Evolutionary conservation across 2,329 filamentous ascomycete genomes (phyloP), one percentile per base, ranked within the genome.

Genomic region (Dactylonectria estremocensis): DNA sequence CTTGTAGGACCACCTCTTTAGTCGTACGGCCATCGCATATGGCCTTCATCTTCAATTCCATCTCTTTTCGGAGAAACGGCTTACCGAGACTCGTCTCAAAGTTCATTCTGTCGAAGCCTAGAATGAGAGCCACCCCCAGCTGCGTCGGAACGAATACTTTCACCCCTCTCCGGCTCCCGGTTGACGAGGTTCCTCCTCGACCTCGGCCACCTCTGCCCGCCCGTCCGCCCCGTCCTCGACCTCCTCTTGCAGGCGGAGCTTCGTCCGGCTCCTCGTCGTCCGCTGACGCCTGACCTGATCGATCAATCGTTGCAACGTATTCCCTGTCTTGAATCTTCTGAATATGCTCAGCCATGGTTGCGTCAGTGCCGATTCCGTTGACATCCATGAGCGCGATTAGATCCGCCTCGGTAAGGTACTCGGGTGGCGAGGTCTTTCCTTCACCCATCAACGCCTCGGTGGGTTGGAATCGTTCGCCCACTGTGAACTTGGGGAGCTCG

Each of bases 291-390:
- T 77, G 72, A 37, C 80, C 78, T 70, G 79, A 77, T 74, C 77
- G 86, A 77, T 82, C 89, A 77, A 77, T 83, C 2, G 92, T 91
- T 64, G 90, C 89, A 56, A 95, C 95, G 77, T 99, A 99, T 74
- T 95, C 88, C 67, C 96, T 87, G 66, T 95, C 90, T 80, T 98
- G 95, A 75, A 99, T 97, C 81, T 95, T 99, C 66, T 93, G 91
- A 76, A 99, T 99, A 78, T 99, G 96, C 76, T 99, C 96, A 0
- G 96, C 96, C 96, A 99, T 99, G 1, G 96, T 99, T 7, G 96
- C 96, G 83, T 99, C 96, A 10, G 96, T 99, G 13, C 96, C 96
- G 71, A 99, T 99, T 2, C 96, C 96, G 78, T 99, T 99, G 50
- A 94, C 95, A 82, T 99, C 96, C 96, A 99, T 99, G 11, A 99